Evolutionary conservation across 2,329 filamentous ascomycete genomes (phyloP).

Genomic region (Verticillium nubilum): DNA sequence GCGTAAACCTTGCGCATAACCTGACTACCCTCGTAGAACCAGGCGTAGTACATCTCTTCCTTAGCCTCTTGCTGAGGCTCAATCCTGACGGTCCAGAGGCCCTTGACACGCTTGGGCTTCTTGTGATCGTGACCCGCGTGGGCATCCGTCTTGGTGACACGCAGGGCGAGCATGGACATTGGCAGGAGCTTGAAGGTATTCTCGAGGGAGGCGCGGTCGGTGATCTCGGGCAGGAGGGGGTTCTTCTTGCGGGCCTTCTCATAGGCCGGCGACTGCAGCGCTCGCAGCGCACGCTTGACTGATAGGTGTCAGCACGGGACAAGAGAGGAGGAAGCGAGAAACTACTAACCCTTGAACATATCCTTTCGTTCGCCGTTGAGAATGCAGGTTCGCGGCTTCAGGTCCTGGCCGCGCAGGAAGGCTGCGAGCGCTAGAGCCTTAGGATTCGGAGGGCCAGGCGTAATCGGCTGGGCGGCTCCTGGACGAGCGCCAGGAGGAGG

Average conservation of each 20-base stretch:
- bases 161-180: conserved; percentile 86
- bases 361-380: conserved; percentile 95
- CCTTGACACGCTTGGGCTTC: conserved; percentile 85
- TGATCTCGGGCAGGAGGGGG: conserved; percentile 80
- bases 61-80: conserved; percentile 89
- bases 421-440: conserved; percentile 83
- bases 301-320: conserved; percentile 7
- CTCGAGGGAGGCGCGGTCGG: conserved; percentile 81
- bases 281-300: conserved; percentile 96
- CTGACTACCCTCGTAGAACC: conserved; percentile 92
- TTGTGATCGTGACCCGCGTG: conserved; percentile 74
- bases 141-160: conserved; percentile 77
- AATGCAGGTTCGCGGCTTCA: conserved; percentile 88
- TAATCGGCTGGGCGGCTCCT: conserved; percentile 57
- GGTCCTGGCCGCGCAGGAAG: conserved; percentile 75
- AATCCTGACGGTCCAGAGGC: conserved; percentile 91
- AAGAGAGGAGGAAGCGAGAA: not conserved
- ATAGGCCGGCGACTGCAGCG: conserved; percentile 83
- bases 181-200: conserved; percentile 94
- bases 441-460: conserved; percentile 78
- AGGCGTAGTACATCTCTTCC: conserved; percentile 91
- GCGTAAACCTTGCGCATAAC: conserved; percentile 93
- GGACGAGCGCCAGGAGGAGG: conserved; percentile 20
- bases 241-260: conserved; percentile 87
- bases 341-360: conserved; percentile 78